Evolutionary conservation across 257 asterid genomes (phyloP).

Genomic region (Solanum etuberosum): DNA sequence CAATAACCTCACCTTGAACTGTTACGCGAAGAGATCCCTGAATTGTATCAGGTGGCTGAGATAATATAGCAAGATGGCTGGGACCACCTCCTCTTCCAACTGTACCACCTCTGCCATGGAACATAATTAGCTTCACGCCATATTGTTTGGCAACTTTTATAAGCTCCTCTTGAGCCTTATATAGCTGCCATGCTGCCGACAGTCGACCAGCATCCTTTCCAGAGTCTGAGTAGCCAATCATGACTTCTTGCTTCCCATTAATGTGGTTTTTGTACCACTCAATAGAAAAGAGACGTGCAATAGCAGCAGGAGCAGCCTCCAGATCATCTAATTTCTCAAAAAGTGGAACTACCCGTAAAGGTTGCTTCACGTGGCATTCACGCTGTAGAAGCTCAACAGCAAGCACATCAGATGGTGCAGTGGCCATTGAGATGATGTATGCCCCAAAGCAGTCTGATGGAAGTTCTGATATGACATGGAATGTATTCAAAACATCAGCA

Average conservation of each 20-base stretch:
- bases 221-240: constrained; percentile 55
- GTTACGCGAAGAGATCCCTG: constrained; percentile 47
- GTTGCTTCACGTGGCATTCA: constrained; percentile 31
- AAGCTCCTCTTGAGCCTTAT: constrained; percentile 50
- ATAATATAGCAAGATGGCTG: constrained; percentile 47
- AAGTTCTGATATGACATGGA: constrained; percentile 40
- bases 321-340: constrained; percentile 42
- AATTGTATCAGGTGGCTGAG: constrained; percentile 50
- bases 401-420: constrained; percentile 39
- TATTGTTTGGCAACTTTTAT: constrained; percentile 32
- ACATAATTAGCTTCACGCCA: constrained; percentile 46
- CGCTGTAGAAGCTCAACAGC: constrained; percentile 49
- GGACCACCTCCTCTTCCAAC: constrained; percentile 62
- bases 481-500: constrained; percentile 37
- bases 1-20: constrained; percentile 48
- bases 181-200: constrained; percentile 48
- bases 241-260: constrained; percentile 43
- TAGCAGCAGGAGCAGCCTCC: constrained; percentile 43
- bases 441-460: constrained; percentile 44
- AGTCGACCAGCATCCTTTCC: constrained; percentile 55
- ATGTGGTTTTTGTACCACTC: constrained; percentile 43
- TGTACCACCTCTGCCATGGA: constrained; percentile 55
- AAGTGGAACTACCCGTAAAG: constrained; percentile 44
- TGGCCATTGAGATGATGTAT: constrained; percentile 42
- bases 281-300: constrained; percentile 41